Evolutionary conservation across 2,329 filamentous ascomycete species (phyloP).

Genomic region (Ophiostoma sp.): DNA sequence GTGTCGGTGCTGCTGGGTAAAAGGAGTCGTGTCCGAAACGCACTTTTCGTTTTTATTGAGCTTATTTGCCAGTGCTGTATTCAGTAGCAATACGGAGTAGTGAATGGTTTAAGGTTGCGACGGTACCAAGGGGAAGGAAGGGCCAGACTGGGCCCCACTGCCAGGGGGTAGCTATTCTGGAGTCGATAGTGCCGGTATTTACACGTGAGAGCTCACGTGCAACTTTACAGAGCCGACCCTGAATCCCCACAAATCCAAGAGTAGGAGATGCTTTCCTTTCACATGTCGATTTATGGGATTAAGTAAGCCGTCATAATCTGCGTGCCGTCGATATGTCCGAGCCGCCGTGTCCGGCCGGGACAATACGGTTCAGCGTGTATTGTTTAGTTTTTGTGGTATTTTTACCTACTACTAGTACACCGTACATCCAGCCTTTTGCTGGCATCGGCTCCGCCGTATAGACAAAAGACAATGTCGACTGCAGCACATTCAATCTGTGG

Average conservation of each 20-base stretch:
- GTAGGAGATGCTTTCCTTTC: background rate
- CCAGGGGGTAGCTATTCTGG: background rate
- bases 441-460: too few relatives aligned
- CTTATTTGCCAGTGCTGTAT: background rate
- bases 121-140: background rate
- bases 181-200: background rate
- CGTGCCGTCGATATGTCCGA: too few relatives aligned
- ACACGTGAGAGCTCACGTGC: background rate
- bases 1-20: background rate
- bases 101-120: conserved; percentile 6
- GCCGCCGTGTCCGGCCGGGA: background rate
- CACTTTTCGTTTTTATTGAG: conserved; percentile 13
- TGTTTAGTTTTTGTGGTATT: too few relatives aligned
- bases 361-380: background rate
- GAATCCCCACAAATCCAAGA: background rate
- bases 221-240: background rate
- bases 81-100: background rate
- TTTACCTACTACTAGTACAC: too few relatives aligned
- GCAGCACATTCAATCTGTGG: too few relatives aligned
- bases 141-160: background rate
- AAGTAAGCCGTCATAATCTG: background rate
- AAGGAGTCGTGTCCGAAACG: conserved; percentile 23
- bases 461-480: too few relatives aligned
- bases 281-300: background rate
- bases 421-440: too few relatives aligned